phyloP scores from a whole-genome alignment of 768 basidiomycete genomes.

The Tulasnella sp. region DNA sequence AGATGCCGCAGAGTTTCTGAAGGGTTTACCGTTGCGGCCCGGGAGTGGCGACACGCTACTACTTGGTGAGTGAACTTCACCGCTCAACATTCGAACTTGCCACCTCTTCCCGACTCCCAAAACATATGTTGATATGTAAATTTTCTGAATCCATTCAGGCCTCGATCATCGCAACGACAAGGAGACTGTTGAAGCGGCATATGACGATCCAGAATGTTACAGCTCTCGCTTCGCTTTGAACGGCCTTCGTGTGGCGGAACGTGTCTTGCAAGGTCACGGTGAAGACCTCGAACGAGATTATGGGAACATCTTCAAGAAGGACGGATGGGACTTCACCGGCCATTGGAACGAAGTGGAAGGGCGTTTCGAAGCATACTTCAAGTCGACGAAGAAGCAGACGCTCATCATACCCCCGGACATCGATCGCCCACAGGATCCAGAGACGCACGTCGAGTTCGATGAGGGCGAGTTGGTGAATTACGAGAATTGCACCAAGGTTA shows the following conservation, averaged over 20 bases:
- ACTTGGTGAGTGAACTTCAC: conserved; percentile 55
- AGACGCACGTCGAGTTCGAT: conserved; percentile 41
- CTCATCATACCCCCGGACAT: conserved; percentile 36
- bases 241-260: conserved; percentile 58
- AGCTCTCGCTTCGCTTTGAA: conserved; percentile 79
- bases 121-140: neutral
- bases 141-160: conserved; percentile 25
- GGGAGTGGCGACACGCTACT: conserved; percentile 24
- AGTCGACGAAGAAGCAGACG: conserved; percentile 48
- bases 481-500: conserved; percentile 80
- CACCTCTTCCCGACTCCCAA: conserved; percentile 29
- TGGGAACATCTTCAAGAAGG: conserved; percentile 37
- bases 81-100: too few relatives aligned
- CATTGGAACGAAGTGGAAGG: conserved; percentile 47
- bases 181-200: conserved; percentile 67
- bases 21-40: conserved; percentile 62
- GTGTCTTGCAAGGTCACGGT: conserved; percentile 39
- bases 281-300: conserved; percentile 31
- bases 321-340: conserved; percentile 65
- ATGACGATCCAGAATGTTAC: conserved; percentile 68
- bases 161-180: conserved; percentile 73
- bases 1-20: conserved; percentile 62
- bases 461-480: conserved; percentile 72
- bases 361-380: conserved; percentile 75
- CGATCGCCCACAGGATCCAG: conserved; percentile 22